Conservation (phyloP, 371 early-diverging fungal species). For the Mucor indicus region DNA sequence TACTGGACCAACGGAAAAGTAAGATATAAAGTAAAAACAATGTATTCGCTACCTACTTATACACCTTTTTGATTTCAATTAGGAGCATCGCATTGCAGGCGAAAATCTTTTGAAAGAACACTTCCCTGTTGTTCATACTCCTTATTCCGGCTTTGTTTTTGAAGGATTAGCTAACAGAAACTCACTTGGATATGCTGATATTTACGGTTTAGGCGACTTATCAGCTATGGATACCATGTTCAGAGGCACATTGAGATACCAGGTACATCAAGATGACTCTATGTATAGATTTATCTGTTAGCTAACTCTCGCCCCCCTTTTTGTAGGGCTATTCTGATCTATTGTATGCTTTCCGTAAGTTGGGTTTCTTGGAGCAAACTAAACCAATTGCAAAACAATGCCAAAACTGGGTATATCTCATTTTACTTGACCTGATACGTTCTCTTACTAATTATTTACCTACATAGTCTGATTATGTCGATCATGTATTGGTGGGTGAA, state of each 20-base stretch:
- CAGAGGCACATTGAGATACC: constrained; percentile 81
- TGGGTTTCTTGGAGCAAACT: constrained; percentile 49
- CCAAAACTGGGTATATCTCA: constrained; percentile 44
- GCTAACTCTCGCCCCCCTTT: background rate
- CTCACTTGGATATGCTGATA: constrained; percentile 63
- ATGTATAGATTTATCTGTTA: background rate
- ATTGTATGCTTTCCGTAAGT: constrained; percentile 56
- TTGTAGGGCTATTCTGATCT: constrained; percentile 60
- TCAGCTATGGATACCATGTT: constrained; percentile 78
- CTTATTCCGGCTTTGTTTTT: constrained; percentile 78
- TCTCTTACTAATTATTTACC: background rate
- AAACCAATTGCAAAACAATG: constrained; percentile 24
- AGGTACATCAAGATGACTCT: constrained; percentile 23
- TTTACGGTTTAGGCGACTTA: constrained; percentile 64
- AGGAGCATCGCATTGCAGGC: constrained; percentile 61
- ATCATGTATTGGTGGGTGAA: constrained; percentile 12
- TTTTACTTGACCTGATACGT: background rate
- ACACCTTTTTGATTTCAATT: too few relatives aligned
- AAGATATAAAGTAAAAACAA: background rate
- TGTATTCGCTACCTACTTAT: background rate
- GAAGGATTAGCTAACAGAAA: constrained; percentile 88
- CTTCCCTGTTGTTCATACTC: constrained; percentile 61
- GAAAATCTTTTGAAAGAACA: constrained; percentile 68
- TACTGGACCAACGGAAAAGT: constrained; percentile 74
- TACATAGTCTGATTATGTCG: constrained; percentile 24